Percentiles rank a stretch among this genome's conserved stretches.
These are phyloP conservation scores for Ramicandelaber brevisporus DNA, from an alignment of 192 early-diverging fungal species.

Conservation along the genomic window DNA sequence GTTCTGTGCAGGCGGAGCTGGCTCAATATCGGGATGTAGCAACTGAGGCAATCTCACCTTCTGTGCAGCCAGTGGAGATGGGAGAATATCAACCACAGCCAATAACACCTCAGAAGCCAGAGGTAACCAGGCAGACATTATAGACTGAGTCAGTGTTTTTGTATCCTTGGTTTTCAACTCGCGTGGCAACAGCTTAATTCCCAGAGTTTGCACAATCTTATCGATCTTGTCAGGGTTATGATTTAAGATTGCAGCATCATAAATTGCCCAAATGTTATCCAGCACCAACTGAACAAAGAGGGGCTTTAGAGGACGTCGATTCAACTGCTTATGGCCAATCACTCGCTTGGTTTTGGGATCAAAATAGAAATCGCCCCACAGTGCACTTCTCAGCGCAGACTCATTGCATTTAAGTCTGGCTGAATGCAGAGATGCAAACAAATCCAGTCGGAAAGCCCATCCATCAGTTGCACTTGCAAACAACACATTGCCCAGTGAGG, in stretches of 20 bases:
- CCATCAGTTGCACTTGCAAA: constrained; percentile 92
- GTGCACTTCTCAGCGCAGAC: constrained; percentile 36
- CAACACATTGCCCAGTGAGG: constrained; percentile 85
- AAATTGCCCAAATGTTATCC: constrained; percentile 86
- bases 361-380: constrained; percentile 96
- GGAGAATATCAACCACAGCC: constrained; percentile 67
- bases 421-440: too few species aligned
- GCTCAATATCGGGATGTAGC: constrained; percentile 19
- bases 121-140: constrained; percentile 90
- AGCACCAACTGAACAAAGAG: constrained; percentile 92
- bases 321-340: constrained; percentile 58
- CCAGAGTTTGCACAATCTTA: constrained; percentile 72
- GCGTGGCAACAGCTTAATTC: constrained; percentile 71
- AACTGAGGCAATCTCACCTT: constrained; percentile 49
- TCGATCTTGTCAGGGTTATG: constrained; percentile 62
- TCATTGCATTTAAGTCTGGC: constrained; percentile 72
- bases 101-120: constrained; percentile 68
- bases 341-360: constrained; percentile 89
- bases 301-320: constrained; percentile 64
- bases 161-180: constrained; percentile 74
- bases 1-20: constrained; percentile 12
- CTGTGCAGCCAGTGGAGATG: constrained; percentile 65
- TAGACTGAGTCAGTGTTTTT: constrained; percentile 37
- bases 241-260: constrained; percentile 44
- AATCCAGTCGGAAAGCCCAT: constrained; percentile 87